Evolutionary conservation across 176 grass and related monocot genomes (phyloP), one percentile per base, ranked within the genome.

Genomic region (Phoenix roebelenii): DNA sequence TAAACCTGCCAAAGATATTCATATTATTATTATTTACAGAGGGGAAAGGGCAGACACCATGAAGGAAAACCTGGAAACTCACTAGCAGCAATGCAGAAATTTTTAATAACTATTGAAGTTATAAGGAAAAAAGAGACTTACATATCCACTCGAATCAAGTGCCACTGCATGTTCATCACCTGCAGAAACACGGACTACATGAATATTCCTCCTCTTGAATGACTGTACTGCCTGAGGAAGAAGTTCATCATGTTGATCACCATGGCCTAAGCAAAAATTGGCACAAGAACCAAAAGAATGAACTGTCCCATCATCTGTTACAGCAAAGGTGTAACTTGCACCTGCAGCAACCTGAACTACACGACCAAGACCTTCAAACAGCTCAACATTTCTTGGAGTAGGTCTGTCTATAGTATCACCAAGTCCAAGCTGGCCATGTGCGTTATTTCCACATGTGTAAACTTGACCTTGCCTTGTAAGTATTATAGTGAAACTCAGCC

Each of bases 111-210:
- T 44, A 44, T 0, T 10, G 6, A 39, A 39, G 6, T 44, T 2
- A 44, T 14, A 44, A 44, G 28, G 7, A 44, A 44, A 44, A 44
- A 1, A 44, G 5, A 57, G 24, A 80, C 88, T 83, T 68, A 98
- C 94, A 51, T 72, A 64, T 71, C 94, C 94, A 72, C 76, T 71
- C 17, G 85, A 81, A 81, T 98, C 94, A 32, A 98, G 88, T 51
- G 94, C 94, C 51, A 98, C 88, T 52, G 85, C 88, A 93, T 98
- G 94, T 60, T 98, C 94, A 65, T 98, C 94, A 50, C 94, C 94
- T 50, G 94, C 88, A 73, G 88, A 98, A n/a, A 98, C 94, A 55
- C 88, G 82, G 54, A 89, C 73, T 55, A 98, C 67, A 80, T 85
- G 84, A 89, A 93, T 92, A 65, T 92, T 88, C 67, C 87, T 83